phyloP scores from a whole-genome alignment of 2,329 filamentous ascomycete species.

The Hortaea sp. region DNA sequence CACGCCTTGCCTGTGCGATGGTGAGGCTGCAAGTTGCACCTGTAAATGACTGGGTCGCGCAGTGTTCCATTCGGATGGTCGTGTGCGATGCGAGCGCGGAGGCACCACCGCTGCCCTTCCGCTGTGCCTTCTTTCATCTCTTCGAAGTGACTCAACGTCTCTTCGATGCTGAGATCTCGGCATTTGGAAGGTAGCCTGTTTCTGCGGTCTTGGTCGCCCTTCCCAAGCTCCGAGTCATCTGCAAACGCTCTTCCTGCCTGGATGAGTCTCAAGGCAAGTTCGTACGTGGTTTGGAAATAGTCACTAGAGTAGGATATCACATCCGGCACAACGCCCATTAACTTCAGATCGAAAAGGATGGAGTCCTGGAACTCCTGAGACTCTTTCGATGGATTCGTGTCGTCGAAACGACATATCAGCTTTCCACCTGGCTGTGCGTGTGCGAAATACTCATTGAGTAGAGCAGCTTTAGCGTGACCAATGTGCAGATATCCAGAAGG shows the following conservation, averaged over 20 bases:
- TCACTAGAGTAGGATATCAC: slow-evolving; percentile 81
- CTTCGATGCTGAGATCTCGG: too few species aligned
- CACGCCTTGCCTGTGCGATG: slow-evolving; percentile 72
- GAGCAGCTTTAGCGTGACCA: slow-evolving; percentile 90
- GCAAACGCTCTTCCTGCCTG: slow-evolving; percentile 62
- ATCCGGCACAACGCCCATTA: slow-evolving; percentile 70
- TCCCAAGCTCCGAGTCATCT: slow-evolving; percentile 53
- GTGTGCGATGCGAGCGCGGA: too few species aligned
- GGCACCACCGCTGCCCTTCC: too few species aligned
- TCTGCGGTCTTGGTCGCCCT: too few species aligned
- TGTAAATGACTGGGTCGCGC: slow-evolving; percentile 74
- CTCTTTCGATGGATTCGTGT: slow-evolving; percentile 84
- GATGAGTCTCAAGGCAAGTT: slow-evolving; percentile 78
- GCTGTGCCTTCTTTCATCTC: slow-evolving; percentile 66
- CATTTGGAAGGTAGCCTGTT: too few species aligned
- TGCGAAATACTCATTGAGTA: slow-evolving; percentile 93
- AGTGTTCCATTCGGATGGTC: slow-evolving; percentile 51
- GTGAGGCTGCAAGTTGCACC: slow-evolving; percentile 41
- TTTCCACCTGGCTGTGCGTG: slow-evolving; percentile 63
- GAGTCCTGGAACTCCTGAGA: slow-evolving; percentile 75
- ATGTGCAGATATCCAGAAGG: slow-evolving; percentile 92
- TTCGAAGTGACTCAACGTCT: slow-evolving; percentile 32
- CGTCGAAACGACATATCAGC: slow-evolving; percentile 73
- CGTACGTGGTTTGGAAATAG: slow-evolving; percentile 79
- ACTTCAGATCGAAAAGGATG: slow-evolving; percentile 75